These are phyloP conservation scores for Arthroderma sp. DNA, from an alignment of 2,329 filamentous ascomycete species.

Conservation along the genomic window DNA sequence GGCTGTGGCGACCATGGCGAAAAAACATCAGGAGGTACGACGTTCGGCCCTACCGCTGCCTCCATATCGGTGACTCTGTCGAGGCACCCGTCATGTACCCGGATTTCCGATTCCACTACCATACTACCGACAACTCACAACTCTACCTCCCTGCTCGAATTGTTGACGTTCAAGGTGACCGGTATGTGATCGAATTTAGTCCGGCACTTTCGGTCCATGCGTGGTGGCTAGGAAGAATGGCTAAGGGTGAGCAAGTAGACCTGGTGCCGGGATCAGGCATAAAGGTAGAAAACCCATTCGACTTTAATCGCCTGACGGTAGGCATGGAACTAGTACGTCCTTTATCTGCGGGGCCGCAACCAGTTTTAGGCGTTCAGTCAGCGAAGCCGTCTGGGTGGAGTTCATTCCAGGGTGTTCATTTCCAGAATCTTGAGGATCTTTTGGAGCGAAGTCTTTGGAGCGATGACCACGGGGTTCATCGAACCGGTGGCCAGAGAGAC, in stretches of 20 bases:
- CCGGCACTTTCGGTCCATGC: conserved; percentile 10
- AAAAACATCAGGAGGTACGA: conserved; percentile 9
- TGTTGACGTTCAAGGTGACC: conserved; percentile 10
- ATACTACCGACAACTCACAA: conserved; percentile 9
- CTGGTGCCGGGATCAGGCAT: conserved; percentile 10
- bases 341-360: conserved; percentile 9
- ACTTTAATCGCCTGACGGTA: conserved; percentile 10
- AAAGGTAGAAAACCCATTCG: conserved; percentile 11
- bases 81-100: conserved; percentile 12
- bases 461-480: background rate
- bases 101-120: conserved; percentile 11
- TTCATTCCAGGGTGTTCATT: conserved; percentile 10
- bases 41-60: conserved; percentile 11
- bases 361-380: conserved; percentile 11
- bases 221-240: conserved; percentile 11
- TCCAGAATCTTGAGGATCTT: conserved; percentile 3
- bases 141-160: conserved; percentile 13
- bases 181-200: conserved; percentile 12
- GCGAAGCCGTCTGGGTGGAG: conserved; percentile 11
- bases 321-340: conserved; percentile 11
- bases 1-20: conserved; percentile 10
- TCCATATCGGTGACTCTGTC: conserved; percentile 11
- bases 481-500: background rate
- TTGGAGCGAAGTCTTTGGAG: conserved; percentile 1
- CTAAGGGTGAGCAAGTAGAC: conserved; percentile 9